phyloP scores from a whole-genome alignment of 1,284 basidiomycete species.

The Pyrrhoderma lamaoense region DNA sequence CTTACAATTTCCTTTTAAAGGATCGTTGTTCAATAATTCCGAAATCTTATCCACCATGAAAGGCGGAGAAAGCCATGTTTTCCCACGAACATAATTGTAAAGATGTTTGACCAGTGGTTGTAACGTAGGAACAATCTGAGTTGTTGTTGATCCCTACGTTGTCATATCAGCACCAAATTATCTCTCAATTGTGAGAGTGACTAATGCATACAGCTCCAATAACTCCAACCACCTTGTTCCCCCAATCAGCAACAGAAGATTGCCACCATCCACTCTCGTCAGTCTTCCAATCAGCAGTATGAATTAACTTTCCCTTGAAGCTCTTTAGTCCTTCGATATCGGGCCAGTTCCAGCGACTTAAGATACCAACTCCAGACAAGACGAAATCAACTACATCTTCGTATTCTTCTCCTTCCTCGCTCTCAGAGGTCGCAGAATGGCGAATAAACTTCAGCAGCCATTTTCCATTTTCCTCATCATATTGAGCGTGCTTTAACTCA shows the following conservation, averaged over 20 bases:
- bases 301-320: conserved; percentile 46
- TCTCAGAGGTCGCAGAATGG: conserved; percentile 21
- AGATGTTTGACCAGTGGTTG: conserved; percentile 46
- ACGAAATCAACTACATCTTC: conserved; percentile 47
- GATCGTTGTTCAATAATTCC: conserved; percentile 32
- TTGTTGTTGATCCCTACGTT: conserved; percentile 49
- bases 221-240: conserved; percentile 49
- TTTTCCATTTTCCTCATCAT: conserved; percentile 41
- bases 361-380: conserved; percentile 37
- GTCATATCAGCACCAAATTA: neutral
- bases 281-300: conserved; percentile 52
- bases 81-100: conserved; percentile 51
- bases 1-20: conserved; percentile 38
- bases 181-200: neutral
- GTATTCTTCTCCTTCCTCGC: conserved; percentile 35
- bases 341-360: conserved; percentile 54
- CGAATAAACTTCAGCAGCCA: conserved; percentile 47
- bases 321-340: conserved; percentile 44
- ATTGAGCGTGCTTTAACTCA: conserved; percentile 41
- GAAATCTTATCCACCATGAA: conserved; percentile 37
- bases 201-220: conserved; percentile 42
- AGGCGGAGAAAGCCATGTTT: conserved; percentile 51
- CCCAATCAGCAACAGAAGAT: conserved; percentile 42
- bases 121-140: conserved; percentile 56
- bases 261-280: conserved; percentile 36